Evolutionary conservation across 2,329 filamentous ascomycete species (phyloP), one percentile per base, ranked within the genome.

Genomic region (Colletotrichum echinochloae): DNA sequence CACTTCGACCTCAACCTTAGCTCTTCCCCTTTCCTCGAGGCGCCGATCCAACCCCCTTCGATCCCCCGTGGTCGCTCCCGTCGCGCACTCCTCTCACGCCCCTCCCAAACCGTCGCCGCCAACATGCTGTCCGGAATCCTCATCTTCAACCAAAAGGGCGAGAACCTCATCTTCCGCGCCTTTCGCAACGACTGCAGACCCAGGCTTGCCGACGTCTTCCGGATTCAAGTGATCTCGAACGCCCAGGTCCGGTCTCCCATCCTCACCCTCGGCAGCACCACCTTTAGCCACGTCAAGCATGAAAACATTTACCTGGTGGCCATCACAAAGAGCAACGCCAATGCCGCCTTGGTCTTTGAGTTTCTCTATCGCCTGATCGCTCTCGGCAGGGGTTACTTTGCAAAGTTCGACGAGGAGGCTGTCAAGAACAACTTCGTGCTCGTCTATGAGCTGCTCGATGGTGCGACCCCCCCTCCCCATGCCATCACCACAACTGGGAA

Each of bases 391-490:
- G 94, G 94, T 68, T 99, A 99, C 83, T 99, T 99, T 87, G 95
- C 93, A 79, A 98, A 98, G 83, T 97, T 99, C 79, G 96, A 99
- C 79, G 96, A 99, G 86, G 96, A 99, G 84, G 95, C 96, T 67
- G 95, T 99, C 76, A 99, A 99, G 91, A 98, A 98, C 84, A 99
- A 99, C 85, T 99, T 99, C 84, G 96, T 99, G 74, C 87, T 99
- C 75, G 94, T 99, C 48, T 99, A 99, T 82, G 96, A 99, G 87
- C 88, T 99, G 67, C 85, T 99, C 66, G 96, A 99, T 81, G 94
- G 94, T 96, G 79, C 73, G 84, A 78, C n/a, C 33, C n/a, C 20
- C 66, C 5, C 6, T 28, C 12, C 23, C 5, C 9, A 12, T 12
- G 4, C 14, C 3, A 5, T 12, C 7, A n/a, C n/a, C 18, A 11